Percentiles rank a stretch among this genome's conserved stretches.
These are phyloP conservation scores for Xylariaceae sp. DNA, from an alignment of 2,329 filamentous ascomycete species.

Conservation along the genomic window DNA sequence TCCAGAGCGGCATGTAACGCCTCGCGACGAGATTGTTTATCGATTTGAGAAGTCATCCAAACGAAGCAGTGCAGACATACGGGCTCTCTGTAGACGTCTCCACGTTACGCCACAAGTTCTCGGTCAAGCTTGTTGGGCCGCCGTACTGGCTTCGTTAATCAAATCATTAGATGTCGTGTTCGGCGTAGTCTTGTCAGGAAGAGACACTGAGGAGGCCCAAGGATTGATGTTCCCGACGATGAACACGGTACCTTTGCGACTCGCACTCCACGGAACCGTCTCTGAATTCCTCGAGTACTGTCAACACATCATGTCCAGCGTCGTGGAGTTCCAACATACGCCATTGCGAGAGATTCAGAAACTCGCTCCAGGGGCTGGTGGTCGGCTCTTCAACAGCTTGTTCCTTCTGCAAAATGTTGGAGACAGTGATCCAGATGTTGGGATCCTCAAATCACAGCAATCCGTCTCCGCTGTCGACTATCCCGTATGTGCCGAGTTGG, in stretches of 20 bases:
- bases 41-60: constrained; percentile 43
- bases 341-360: constrained; percentile 66
- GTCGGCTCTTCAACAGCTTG: constrained; percentile 48
- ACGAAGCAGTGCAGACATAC: constrained; percentile 39
- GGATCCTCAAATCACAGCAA: constrained; percentile 52
- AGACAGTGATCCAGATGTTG: background rate
- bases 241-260: constrained; percentile 78
- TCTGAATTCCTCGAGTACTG: constrained; percentile 64
- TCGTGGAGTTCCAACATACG: constrained; percentile 69
- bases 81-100: constrained; percentile 57
- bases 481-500: constrained; percentile 76
- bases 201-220: constrained; percentile 66
- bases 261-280: constrained; percentile 63
- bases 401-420: constrained; percentile 48
- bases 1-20: background rate
- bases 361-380: constrained; percentile 35
- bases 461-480: constrained; percentile 70
- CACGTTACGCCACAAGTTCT: constrained; percentile 72
- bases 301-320: constrained; percentile 61
- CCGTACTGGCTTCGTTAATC: constrained; percentile 59
- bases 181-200: constrained; percentile 76
- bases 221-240: constrained; percentile 79
- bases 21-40: constrained; percentile 25
- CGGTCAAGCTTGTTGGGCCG: constrained; percentile 70
- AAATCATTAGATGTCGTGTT: constrained; percentile 70